Conservation (phyloP, 2,329 filamentous ascomycete genomes). For the Dothistroma septosporum region DNA sequence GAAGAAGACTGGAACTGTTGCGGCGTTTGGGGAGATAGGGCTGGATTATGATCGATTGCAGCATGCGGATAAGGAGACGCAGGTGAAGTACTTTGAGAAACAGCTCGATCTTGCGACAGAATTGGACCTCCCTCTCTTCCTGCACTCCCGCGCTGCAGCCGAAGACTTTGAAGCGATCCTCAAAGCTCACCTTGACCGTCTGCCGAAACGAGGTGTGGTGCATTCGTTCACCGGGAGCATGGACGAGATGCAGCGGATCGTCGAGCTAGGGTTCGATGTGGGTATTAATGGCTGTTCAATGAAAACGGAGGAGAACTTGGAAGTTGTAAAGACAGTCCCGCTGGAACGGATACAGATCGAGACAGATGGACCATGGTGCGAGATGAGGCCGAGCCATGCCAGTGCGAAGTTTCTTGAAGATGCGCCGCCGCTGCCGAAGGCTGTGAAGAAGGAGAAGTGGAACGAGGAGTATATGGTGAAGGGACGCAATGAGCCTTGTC, state of each 20-base stretch:
- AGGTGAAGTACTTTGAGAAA: constrained; percentile 77
- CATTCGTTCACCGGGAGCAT: constrained; percentile 90
- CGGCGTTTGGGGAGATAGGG: constrained; percentile 89
- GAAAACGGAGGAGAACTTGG: constrained; percentile 88
- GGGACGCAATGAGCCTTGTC: constrained; percentile 87
- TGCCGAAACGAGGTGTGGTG: constrained; percentile 73
- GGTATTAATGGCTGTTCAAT: constrained; percentile 96
- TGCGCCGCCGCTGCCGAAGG: constrained; percentile 64
- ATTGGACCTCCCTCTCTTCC: constrained; percentile 78
- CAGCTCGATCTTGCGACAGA: constrained; percentile 76
- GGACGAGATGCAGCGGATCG: constrained; percentile 77
- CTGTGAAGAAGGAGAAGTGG: constrained; percentile 96
- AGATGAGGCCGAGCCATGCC: constrained; percentile 84
- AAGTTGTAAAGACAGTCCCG: constrained; percentile 73
- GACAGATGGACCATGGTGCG: constrained; percentile 96
- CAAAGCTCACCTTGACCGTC: constrained; percentile 46
- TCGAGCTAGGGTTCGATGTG: constrained; percentile 78
- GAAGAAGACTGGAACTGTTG: constrained; percentile 57
- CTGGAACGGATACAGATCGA: constrained; percentile 84
- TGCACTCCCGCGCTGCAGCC: constrained; percentile 86
- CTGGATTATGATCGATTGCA: constrained; percentile 93
- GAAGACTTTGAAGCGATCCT: constrained; percentile 76
- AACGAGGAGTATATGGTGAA: constrained; percentile 84
- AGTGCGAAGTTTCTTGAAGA: constrained; percentile 70
- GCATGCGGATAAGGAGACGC: constrained; percentile 71